phyloP scores from a whole-genome alignment of 495 filamentous ascomycete genomes.

The Friedmanniomyces simplex region DNA sequence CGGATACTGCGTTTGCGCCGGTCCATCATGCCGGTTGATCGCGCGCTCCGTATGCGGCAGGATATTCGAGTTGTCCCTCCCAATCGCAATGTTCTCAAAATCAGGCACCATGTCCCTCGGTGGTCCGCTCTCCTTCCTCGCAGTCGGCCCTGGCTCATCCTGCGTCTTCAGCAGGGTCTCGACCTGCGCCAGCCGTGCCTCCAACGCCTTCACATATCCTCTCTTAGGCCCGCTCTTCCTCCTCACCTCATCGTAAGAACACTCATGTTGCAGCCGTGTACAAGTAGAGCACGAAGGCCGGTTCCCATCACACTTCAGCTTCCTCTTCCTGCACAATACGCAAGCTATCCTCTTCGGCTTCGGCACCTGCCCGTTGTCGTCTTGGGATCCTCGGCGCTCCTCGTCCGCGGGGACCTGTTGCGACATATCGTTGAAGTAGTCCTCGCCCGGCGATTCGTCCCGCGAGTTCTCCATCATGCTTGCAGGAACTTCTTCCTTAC shows the following conservation, averaged over 20 bases:
- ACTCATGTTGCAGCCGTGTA: slow-evolving; percentile 75
- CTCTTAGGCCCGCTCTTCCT: slow-evolving; percentile 97
- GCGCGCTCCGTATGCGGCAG: slow-evolving; percentile 5
- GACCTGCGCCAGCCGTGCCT: slow-evolving; percentile 82
- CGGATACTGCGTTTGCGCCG: background rate
- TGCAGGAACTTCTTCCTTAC: no score
- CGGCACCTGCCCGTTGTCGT: slow-evolving; percentile 54
- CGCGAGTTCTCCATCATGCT: slow-evolving; percentile 5
- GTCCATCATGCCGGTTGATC: background rate
- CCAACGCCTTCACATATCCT: slow-evolving; percentile 95
- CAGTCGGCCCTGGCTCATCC: slow-evolving; percentile 30
- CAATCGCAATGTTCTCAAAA: background rate
- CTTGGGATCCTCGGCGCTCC: slow-evolving; percentile 31
- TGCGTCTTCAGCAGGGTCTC: slow-evolving; percentile 80
- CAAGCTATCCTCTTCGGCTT: slow-evolving; percentile 94
- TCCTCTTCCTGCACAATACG: slow-evolving; percentile 86
- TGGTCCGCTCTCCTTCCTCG: background rate
- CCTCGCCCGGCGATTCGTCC: slow-evolving; percentile 27
- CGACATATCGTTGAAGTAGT: slow-evolving; percentile 48
- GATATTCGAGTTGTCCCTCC: background rate
- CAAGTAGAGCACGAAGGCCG: slow-evolving; percentile 91
- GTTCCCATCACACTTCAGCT: slow-evolving; percentile 68
- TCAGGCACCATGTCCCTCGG: slow-evolving; percentile 2
- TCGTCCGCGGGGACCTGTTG: slow-evolving; percentile 32
- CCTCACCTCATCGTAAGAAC: slow-evolving; percentile 89